Evolutionary conservation across 805 yeast genomes (phyloP).

Genomic region (Teunomyces cretensis): DNA sequence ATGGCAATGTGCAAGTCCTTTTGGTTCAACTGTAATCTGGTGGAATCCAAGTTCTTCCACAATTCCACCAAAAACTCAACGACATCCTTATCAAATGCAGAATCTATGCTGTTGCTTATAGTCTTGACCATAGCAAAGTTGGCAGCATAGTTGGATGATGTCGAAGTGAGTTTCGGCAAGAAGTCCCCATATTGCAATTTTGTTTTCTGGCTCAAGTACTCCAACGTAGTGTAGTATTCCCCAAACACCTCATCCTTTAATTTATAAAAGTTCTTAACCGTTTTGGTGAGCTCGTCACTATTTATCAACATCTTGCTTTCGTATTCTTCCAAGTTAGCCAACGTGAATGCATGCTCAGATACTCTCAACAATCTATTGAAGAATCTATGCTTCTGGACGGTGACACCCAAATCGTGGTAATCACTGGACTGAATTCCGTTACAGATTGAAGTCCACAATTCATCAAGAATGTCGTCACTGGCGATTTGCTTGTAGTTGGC

Average conservation of each 20-base stretch:
- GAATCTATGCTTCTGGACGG: constrained; percentile 24
- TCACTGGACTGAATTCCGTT: constrained; percentile 20
- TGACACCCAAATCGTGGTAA: constrained; percentile 15
- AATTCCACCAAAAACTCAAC: constrained; percentile 39
- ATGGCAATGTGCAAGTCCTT: constrained; percentile 58
- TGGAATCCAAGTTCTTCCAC: constrained; percentile 60
- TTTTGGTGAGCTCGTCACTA: constrained; percentile 19
- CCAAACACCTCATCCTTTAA: constrained; percentile 41
- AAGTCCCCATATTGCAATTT: background rate
- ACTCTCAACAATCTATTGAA: constrained; percentile 21
- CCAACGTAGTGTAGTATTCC: constrained; percentile 18
- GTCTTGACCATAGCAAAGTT: constrained; percentile 25
- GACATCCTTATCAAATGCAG: constrained; percentile 15
- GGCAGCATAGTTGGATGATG: constrained; percentile 21
- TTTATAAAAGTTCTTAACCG: constrained; percentile 40
- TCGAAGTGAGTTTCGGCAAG: constrained; percentile 14
- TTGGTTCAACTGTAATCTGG: constrained; percentile 65
- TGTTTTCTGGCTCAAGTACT: constrained; percentile 1
- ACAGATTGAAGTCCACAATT: constrained; percentile 17
- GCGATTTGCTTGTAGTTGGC: constrained; percentile 9
- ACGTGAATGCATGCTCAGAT: constrained; percentile 11
- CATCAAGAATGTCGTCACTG: constrained; percentile 6
- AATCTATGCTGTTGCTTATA: constrained; percentile 7
- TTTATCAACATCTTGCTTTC: constrained; percentile 17
- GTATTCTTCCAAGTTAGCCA: constrained; percentile 16